Percentiles rank a stretch among this genome's conserved stretches.
Evolutionary conservation across 2,329 filamentous ascomycete genomes (phyloP).

Genomic region (Paecilomyces sp.): DNA sequence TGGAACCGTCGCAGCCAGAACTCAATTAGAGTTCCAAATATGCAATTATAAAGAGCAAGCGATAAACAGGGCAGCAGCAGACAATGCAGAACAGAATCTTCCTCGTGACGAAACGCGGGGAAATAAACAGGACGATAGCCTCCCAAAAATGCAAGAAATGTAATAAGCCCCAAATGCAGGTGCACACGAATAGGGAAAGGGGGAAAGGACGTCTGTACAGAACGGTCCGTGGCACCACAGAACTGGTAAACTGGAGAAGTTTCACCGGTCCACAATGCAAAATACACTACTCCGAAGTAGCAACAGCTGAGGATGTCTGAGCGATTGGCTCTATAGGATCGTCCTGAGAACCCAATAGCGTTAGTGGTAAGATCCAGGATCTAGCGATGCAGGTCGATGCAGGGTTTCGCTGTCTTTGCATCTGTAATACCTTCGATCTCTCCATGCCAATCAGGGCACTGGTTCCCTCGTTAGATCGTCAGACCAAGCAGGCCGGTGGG

Average conservation of each 20-base stretch:
- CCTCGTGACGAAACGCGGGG: not conserved
- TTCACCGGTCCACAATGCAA: not conserved
- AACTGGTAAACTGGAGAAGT: not conserved
- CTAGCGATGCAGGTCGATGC: constrained; percentile 13
- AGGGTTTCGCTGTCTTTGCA: constrained; percentile 15
- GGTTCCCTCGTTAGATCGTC: not conserved
- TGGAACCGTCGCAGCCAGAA: not conserved
- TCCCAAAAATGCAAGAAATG: not conserved
- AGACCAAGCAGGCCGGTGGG: not conserved
- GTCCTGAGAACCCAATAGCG: constrained; percentile 10
- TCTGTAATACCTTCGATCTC: constrained; percentile 12
- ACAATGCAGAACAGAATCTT: not conserved
- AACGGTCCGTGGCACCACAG: not conserved
- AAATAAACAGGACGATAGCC: not conserved
- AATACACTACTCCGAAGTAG: not conserved
- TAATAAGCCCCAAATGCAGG: not conserved
- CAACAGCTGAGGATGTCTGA: not conserved
- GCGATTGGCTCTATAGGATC: not conserved
- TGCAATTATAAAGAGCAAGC: not conserved
- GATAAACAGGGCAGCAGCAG: not conserved
- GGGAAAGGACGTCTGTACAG: not conserved
- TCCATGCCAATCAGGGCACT: constrained; percentile 12
- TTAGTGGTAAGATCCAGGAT: constrained; percentile 2
- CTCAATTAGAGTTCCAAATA: not conserved
- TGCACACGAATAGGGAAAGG: not conserved